Evolutionary conservation across 2,329 filamentous ascomycete genomes (phyloP).

Genomic region (Alternaria dauci): DNA sequence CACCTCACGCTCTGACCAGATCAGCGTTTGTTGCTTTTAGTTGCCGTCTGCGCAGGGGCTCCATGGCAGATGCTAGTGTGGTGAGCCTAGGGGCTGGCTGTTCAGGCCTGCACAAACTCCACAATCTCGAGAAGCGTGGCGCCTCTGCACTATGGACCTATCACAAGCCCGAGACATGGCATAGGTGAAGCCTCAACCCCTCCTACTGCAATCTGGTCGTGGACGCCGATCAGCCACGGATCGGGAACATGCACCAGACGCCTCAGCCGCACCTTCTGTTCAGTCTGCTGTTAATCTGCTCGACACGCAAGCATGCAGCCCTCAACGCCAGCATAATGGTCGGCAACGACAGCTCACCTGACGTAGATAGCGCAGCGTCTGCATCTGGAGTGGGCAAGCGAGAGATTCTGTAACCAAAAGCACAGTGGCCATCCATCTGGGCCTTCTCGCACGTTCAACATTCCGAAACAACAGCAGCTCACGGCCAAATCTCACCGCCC

Average conservation of each 20-base stretch:
- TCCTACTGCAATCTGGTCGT: slow-evolving; percentile 18
- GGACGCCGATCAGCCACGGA: slow-evolving; percentile 19
- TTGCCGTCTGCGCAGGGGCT: slow-evolving; percentile 27
- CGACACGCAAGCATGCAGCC: slow-evolving; percentile 6
- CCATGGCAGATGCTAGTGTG: slow-evolving; percentile 27
- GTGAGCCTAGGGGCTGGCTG: slow-evolving; percentile 28
- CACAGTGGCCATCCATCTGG: not conserved
- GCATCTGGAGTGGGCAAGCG: slow-evolving; percentile 1
- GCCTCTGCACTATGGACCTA: slow-evolving; percentile 17
- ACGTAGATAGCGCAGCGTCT: not conserved
- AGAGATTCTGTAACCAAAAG: slow-evolving; percentile 6
- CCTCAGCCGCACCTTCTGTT: slow-evolving; percentile 14
- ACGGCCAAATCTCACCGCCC: slow-evolving; percentile 13
- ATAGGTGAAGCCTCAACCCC: slow-evolving; percentile 10
- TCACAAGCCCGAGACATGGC: slow-evolving; percentile 8
- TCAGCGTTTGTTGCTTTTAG: slow-evolving; percentile 30
- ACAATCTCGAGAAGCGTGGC: slow-evolving; percentile 15
- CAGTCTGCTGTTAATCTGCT: not conserved
- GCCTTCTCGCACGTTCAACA: not conserved
- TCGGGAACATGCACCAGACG: slow-evolving; percentile 13
- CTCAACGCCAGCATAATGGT: not conserved
- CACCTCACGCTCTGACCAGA: slow-evolving; percentile 23
- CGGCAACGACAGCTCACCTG: slow-evolving; percentile 1
- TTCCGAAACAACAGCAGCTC: slow-evolving; percentile 4
- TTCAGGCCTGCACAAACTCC: slow-evolving; percentile 18